Evolutionary conservation across 108 stramenopile species (phyloP), one percentile per base, ranked within the genome.

Genomic region (Aurantiochytrium sp.): DNA sequence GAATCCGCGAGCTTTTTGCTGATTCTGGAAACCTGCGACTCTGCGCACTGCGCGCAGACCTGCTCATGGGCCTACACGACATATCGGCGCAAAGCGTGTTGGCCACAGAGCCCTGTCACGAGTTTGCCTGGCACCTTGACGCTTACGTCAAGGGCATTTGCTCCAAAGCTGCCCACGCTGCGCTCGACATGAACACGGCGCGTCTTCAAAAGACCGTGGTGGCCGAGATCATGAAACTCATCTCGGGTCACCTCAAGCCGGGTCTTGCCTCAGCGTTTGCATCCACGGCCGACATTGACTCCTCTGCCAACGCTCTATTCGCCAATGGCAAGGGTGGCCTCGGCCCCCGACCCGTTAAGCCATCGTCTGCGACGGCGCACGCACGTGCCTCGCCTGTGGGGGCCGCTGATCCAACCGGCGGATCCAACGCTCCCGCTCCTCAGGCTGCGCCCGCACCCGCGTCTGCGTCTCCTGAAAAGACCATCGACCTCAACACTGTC

Each of bases 111-210:
- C 76, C 76, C 28, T 83, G 76, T 35, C 76, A 83, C 51, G 76
- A 83, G n/a, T 83, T 83, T 23, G 76, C 76, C 1, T 83, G 45
- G 49, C 76, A 83, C 76, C 76, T 83, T 23, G 76, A 83, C 51
- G 45, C 76, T 18, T 83, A 53, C 51, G 76, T 83, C 12, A 83
- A 83, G 76, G 12, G 49, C 16, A 83, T 83, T 53, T 83, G 45
- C 51, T 25, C 51, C 6, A 14, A 53, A 45, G 51, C 51, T 0
- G 76, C 76, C 1, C 76, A 23, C 49, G 76, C 49, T 6, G 12
- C 76, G 6, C 45, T 83, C 49, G 76, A 83, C 51, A 83, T 83
- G 51, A 83, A 83, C 25, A 53, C 51, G 19, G 76, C 76, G 10
- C 45, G 25, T 8, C 76, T 47, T 43, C 49, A 83, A 53, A 47